Percentiles rank a stretch among this genome's conserved stretches.
Evolutionary conservation across 2,329 filamentous ascomycete genomes (phyloP).

Genomic region (Cladophialophora psammophila): DNA sequence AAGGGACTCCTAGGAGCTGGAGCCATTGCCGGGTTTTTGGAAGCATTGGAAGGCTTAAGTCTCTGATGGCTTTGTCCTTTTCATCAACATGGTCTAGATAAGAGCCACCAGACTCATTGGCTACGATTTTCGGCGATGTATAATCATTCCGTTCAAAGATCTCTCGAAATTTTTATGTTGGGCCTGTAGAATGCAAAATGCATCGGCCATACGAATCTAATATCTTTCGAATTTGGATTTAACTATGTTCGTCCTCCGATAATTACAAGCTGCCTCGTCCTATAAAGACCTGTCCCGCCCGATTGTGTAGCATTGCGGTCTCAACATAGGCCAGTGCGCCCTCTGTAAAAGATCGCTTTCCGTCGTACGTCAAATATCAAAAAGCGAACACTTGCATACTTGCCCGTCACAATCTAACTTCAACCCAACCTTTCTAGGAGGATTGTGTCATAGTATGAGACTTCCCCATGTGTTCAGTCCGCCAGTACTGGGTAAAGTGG

Average conservation of each 20-base stretch:
- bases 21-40: constrained; percentile 50
- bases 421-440: not conserved
- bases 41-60: constrained; percentile 49
- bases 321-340: not conserved
- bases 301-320: not conserved
- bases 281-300: not conserved
- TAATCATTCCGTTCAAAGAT: not conserved
- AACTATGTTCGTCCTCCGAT: not conserved
- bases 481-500: not conserved
- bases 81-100: not conserved
- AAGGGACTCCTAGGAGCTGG: constrained; percentile 48
- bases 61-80: constrained; percentile 19
- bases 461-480: not conserved
- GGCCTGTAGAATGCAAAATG: not conserved
- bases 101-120: constrained; percentile 24
- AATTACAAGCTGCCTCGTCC: not conserved
- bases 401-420: not conserved
- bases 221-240: not conserved
- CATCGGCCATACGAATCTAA: not conserved
- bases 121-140: constrained; percentile 14
- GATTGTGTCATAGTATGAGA: not conserved
- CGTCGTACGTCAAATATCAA: not conserved
- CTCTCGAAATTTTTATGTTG: not conserved
- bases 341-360: not conserved
- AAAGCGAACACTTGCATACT: not conserved